Base-by-base conservation (phyloP, 2,329 filamentous ascomycete species). In the Hymenoscyphus albidus region DNA sequence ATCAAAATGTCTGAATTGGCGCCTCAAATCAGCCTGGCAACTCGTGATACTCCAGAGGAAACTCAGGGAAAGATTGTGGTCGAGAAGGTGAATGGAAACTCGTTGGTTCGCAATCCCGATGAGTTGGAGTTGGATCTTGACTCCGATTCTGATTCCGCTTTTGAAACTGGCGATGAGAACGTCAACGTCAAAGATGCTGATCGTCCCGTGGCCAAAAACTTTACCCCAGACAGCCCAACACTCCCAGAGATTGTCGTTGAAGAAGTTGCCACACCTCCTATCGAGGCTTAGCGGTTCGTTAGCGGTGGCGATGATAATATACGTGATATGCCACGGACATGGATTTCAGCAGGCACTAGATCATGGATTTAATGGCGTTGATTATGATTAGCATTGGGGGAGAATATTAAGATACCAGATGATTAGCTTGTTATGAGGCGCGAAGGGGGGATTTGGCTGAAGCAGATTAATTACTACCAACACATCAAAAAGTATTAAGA, bases 71-170 rank as follows among this genome's bases (percentile, higher is more conserved):
- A 35, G 3, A 4, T 10, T 59, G 39, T 61, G 16, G 12, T n/a
- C 13, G 5, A 10, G 9, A 35, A 35, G 35, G 35, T 35, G 5
- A 10, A 10, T 35, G 35, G 35, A 35, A 35, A 35, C 62, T 65
- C 42, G 42, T n/a, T 32, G 16, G 59, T 13, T 51, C 58, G 48
- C 6, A 64, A 64, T 22, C 62, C 62, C 18, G 62, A 64, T 61
- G 62, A 64, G 31, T 57, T 64, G 14, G 51, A 60, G 16, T 22
- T 64, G n/a, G 54, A 48, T 58, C 31, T 35, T 31, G 58, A 61
- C 42, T 63, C 62, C 10, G 62, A 51, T 57, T 54, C 48, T n/a
- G 58, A 61, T 40, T 63, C 57, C 6, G 62, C 35, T 57, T 27
- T 18, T 13, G 18, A 54, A 18, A 22, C n/a, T 27, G 44, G 44